Base-by-base conservation (phyloP, 192 early-diverging fungal genomes). In the Bifiguratus adelaidae region DNA sequence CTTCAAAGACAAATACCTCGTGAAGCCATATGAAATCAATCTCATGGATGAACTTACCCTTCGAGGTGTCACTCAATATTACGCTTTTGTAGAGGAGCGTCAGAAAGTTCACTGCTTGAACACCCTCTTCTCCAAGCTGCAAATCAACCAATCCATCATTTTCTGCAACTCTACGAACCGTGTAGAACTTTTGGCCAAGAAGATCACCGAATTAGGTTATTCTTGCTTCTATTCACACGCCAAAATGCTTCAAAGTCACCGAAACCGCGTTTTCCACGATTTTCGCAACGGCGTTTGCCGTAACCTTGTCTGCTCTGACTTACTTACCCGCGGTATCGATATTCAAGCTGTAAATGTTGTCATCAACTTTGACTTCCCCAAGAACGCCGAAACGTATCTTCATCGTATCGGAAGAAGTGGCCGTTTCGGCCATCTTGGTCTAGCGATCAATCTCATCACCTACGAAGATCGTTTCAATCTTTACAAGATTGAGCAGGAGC, bases 61-160 rank as follows among this genome's bases (percentile, higher is more conserved):
- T 55, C 83, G 87, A 48, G 95, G 95, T 58, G 88, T 99, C 19
- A 99, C 95, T 6, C 95, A 99, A 72, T 99, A 92, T 72, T 99
- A 99, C 63, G 95, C 95, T 25, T 99, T 91, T 71, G 94, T 99
- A 19, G 93, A 97, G 66, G 95, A 99, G 59, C 76, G 87, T 51
- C 95, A 99, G 56, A 99, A 99, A 63, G 95, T 99, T 3, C 95
- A 99, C 60, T 98, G 85, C 54, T 68, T 88, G 23, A 88, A 88
- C 62, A 88, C 85, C 4, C 73, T 98, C 8, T 98, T 98, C 56
- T 95, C 91, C 0, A 37, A 89, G 85, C 84, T 99, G 20, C 95
- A 99, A 85, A 95, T 99, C 75, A 99, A 99, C 70, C 95, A 99
- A 80, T 97, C 93, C 26, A 99, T 99, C 52, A 99, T 99, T 60